phyloP scores from a whole-genome alignment of 495 filamentous ascomycete genomes.

The Aspergillus saccharolyticus region DNA sequence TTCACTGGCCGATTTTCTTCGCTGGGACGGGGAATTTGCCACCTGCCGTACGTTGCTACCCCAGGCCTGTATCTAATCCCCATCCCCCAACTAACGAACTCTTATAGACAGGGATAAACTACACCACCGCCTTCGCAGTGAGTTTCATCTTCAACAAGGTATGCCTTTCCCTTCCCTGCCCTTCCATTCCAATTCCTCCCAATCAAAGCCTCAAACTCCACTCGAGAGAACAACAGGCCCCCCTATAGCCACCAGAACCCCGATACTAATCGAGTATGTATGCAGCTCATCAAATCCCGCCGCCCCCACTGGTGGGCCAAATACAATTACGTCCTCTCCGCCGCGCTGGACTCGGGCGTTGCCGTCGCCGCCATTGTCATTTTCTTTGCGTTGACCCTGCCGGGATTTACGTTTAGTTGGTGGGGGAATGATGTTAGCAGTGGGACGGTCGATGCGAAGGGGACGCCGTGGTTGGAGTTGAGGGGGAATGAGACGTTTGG shows the following conservation, averaged over 20 bases:
- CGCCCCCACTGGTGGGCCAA: slow-evolving; percentile 52
- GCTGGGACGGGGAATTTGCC: slow-evolving; percentile 18
- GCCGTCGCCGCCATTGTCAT: slow-evolving; percentile 14
- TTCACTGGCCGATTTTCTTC: slow-evolving; percentile 22
- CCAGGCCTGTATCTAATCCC: background rate
- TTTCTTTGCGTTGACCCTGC: slow-evolving; percentile 53
- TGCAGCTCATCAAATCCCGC: slow-evolving; percentile 49
- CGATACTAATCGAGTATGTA: background rate
- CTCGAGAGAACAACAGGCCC: too few relatives aligned
- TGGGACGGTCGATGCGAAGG: slow-evolving; percentile 17
- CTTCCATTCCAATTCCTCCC: too few relatives aligned
- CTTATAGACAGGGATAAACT: slow-evolving; percentile 64
- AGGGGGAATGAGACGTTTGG: slow-evolving; percentile 17
- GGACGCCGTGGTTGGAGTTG: slow-evolving; percentile 15
- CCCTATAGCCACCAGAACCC: background rate
- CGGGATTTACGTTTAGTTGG: slow-evolving; percentile 60
- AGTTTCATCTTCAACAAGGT: slow-evolving; percentile 78
- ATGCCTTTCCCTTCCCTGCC: background rate
- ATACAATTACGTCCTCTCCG: slow-evolving; percentile 10
- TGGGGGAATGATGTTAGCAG: slow-evolving; percentile 70
- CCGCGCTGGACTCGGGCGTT: slow-evolving; percentile 5
- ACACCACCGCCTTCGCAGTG: slow-evolving; percentile 71
- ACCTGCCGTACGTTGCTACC: slow-evolving; percentile 10
- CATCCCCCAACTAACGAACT: background rate
- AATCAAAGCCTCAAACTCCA: too few relatives aligned